Evolutionary conservation across 2,329 filamentous ascomycete genomes (phyloP).

Genomic region (Thielaviopsis cerberus): DNA sequence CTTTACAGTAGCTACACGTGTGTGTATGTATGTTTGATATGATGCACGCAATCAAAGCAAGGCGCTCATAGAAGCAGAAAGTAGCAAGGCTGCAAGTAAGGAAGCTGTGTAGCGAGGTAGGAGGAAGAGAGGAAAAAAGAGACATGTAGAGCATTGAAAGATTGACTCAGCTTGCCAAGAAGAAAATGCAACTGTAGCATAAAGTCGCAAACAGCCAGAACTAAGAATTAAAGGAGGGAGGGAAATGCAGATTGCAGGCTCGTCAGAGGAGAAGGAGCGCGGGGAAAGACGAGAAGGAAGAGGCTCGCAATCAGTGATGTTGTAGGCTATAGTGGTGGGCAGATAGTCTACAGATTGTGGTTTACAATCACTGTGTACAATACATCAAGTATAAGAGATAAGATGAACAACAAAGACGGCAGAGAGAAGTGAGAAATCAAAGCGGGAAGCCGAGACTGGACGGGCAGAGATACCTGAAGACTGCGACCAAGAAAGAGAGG

Average conservation of each 20-base stretch:
- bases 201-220: background rate
- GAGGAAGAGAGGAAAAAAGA: background rate
- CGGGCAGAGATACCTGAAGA: too few relatives aligned
- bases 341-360: background rate
- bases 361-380: too few relatives aligned
- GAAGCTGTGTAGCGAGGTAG: background rate
- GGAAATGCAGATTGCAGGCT: background rate
- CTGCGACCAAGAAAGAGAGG: too few relatives aligned
- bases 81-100: background rate
- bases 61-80: background rate
- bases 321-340: background rate
- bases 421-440: too few relatives aligned
- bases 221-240: background rate
- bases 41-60: too few relatives aligned
- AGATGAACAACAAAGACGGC: too few relatives aligned
- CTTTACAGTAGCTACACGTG: background rate
- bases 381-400: too few relatives aligned
- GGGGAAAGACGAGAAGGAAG: background rate
- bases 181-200: background rate
- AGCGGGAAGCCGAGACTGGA: background rate
- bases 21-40: background rate
- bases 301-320: background rate
- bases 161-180: background rate
- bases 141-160: too few relatives aligned
- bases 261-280: background rate